phyloP scores from a whole-genome alignment of 1,284 basidiomycete species.

The Moesziomyces antarcticus region DNA sequence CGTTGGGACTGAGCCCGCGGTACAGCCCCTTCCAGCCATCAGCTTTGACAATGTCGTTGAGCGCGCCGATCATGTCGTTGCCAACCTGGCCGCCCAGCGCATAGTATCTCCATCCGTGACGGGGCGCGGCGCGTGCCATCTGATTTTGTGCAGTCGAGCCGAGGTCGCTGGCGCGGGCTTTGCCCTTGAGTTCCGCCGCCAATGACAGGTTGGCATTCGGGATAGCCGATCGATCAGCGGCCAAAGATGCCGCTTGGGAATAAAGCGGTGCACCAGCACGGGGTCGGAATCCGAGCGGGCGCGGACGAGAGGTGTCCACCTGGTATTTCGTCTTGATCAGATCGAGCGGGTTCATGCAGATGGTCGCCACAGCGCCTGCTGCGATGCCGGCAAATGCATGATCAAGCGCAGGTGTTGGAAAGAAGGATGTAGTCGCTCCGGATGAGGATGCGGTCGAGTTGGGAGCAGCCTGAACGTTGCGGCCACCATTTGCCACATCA shows the following conservation, averaged over 20 bases:
- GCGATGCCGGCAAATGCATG: slow-evolving; percentile 94
- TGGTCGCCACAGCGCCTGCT: slow-evolving; percentile 89
- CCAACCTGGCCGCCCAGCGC: slow-evolving; percentile 67
- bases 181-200: slow-evolving; percentile 27
- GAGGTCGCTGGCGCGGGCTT: slow-evolving; percentile 16
- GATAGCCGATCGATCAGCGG: neutral
- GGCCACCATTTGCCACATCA: slow-evolving; percentile 25
- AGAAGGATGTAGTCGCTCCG: slow-evolving; percentile 41
- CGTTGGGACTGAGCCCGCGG: slow-evolving; percentile 87
- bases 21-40: slow-evolving; percentile 90
- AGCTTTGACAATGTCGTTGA: slow-evolving; percentile 78
- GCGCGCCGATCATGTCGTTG: slow-evolving; percentile 79
- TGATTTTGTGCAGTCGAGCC: neutral
- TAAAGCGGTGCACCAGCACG: slow-evolving; percentile 2
- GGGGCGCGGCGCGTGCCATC: neutral
- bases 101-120: slow-evolving; percentile 45
- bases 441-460: slow-evolving; percentile 12
- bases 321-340: slow-evolving; percentile 95
- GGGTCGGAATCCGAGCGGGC: slow-evolving; percentile 21
- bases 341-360: slow-evolving; percentile 98
- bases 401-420: slow-evolving; percentile 72
- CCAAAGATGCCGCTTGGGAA: slow-evolving; percentile 10
- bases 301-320: slow-evolving; percentile 69
- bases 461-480: slow-evolving; percentile 18
- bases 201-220: neutral